A percentile compares a stretch with the other conserved stretches of the same genome.
These are phyloP conservation scores for Trematosphaeria pertusa DNA, from an alignment of 2,329 filamentous ascomycete genomes.

Conservation along the genomic window DNA sequence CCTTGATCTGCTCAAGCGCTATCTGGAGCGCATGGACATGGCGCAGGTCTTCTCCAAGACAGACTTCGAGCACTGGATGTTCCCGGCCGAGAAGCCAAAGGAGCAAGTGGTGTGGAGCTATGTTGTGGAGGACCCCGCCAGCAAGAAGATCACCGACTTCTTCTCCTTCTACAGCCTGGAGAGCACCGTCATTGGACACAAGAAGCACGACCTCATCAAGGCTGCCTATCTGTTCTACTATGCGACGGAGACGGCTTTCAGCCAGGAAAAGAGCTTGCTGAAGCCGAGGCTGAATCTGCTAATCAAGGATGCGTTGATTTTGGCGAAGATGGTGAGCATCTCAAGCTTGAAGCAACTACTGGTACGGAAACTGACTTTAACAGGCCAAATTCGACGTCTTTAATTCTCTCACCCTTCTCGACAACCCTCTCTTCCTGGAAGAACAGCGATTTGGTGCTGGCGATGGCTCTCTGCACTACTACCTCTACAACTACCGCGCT, in stretches of 20 bases:
- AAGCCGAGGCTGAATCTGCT: conserved; percentile 82
- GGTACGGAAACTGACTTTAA: conserved; percentile 12
- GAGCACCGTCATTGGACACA: conserved; percentile 85
- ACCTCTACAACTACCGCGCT: conserved; percentile 95
- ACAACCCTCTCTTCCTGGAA: conserved; percentile 92
- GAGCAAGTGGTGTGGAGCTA: conserved; percentile 92
- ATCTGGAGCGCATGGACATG: conserved; percentile 81
- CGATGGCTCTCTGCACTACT: conserved; percentile 95
- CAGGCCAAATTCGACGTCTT: conserved; percentile 89
- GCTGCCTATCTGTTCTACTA: conserved; percentile 99
- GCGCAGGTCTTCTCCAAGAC: conserved; percentile 80
- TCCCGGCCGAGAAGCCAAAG: conserved; percentile 64
- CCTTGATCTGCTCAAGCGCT: conserved; percentile 75
- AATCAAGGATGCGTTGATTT: conserved; percentile 83
- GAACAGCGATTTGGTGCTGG: conserved; percentile 94
- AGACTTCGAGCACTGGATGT: conserved; percentile 87
- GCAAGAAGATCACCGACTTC: conserved; percentile 90
- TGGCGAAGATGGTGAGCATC: conserved; percentile 75
- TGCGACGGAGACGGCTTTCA: conserved; percentile 79
- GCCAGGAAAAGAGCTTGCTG: conserved; percentile 64
- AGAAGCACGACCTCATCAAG: conserved; percentile 78
- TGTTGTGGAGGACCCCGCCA: conserved; percentile 75
- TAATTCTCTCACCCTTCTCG: conserved; percentile 91
- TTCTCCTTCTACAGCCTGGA: conserved; percentile 97
- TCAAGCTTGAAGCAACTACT: neutral